Base-by-base conservation (phyloP, 192 early-diverging fungal species). In the Backusella westeae region DNA sequence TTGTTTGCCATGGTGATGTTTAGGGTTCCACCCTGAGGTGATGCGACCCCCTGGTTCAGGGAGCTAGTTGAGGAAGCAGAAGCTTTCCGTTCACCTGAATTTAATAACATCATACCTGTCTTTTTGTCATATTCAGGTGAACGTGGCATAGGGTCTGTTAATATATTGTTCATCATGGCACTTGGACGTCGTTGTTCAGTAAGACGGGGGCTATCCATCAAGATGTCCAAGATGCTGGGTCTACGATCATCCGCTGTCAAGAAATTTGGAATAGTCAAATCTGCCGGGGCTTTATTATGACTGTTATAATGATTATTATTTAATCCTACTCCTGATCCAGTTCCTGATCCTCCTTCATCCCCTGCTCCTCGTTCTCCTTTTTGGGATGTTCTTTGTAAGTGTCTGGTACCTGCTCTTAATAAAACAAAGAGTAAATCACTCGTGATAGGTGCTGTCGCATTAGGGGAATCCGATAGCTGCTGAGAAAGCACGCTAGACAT, bases 181-280 rank as follows among this genome's bases (percentile, higher is more conserved):
- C 65, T 68, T 68, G 74, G 74, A n/a, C 74, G 63, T 19, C 67
- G 75, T 26, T 76, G 75, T 17, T 76, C 75, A 12, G 32, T 23
- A 35, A n/a, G 7, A 12, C 41, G 38, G 9, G 71, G 77, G 15
- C 69, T 52, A 59, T 76, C 78, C 74, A 76, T 73, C 14, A 76
- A 38, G n/a, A 76, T 80, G 44, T 80, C 74, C 17, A 80, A 46
- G 32, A 75, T 80, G 34, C 78, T 76, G 14, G 74, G 74, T 36
- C 74, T 49, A 26, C 78, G 38, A 35, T 79, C 73, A 38, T 63
- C 32, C 21, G 36, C n/a, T 69, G 44, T 36, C 42, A 69, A 56
- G 21, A 44, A 0, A 14, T 9, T 35, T 36, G 36, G 49, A 32
- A 67, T 15, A 14, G n/a, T n/a, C 42, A 34, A 29, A 19, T 74